phyloP scores from a whole-genome alignment of 352 stramenopile species.

The Pythium chondricola region DNA sequence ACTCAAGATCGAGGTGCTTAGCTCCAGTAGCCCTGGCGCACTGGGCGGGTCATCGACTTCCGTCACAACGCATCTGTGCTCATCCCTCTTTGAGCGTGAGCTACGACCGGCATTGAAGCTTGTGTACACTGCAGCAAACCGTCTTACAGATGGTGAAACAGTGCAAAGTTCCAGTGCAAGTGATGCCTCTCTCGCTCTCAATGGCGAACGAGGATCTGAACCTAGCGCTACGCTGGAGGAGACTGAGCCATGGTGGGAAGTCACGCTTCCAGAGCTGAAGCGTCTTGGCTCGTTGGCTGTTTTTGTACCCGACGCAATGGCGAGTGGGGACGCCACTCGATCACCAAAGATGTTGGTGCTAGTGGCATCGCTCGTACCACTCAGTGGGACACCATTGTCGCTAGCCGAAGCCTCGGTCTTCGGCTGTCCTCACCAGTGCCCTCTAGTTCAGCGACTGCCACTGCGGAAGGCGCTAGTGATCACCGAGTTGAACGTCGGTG shows the following conservation, averaged over 20 bases:
- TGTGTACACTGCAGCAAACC: slow-evolving; percentile 40
- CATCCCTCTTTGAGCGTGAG: slow-evolving; percentile 49
- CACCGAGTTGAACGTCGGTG: slow-evolving; percentile 38
- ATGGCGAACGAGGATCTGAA: background rate
- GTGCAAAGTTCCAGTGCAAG: slow-evolving; percentile 36
- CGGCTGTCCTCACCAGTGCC: slow-evolving; percentile 44
- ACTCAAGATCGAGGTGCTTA: slow-evolving; percentile 46
- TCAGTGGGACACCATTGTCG: background rate
- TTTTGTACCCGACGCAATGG: slow-evolving; percentile 33
- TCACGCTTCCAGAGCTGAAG: slow-evolving; percentile 25
- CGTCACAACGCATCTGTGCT: slow-evolving; percentile 46
- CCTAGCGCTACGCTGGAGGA: slow-evolving; percentile 21
- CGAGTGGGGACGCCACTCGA: background rate
- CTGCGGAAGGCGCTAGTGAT: slow-evolving; percentile 38
- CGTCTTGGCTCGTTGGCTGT: slow-evolving; percentile 47
- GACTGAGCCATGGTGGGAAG: slow-evolving; percentile 55
- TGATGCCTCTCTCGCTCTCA: slow-evolving; percentile 14
- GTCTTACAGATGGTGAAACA: slow-evolving; percentile 16
- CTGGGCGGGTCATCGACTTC: slow-evolving; percentile 11
- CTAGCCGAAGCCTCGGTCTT: background rate
- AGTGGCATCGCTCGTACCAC: slow-evolving; percentile 28
- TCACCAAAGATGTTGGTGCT: slow-evolving; percentile 20
- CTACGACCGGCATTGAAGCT: slow-evolving; percentile 39
- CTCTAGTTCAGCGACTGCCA: slow-evolving; percentile 17
- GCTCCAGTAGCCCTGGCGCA: slow-evolving; percentile 9